Percentiles rank a stretch among this genome's conserved stretches.
Evolutionary conservation across 139 green algal species (phyloP).

Genomic region (Ettlia oleoabundans): DNA sequence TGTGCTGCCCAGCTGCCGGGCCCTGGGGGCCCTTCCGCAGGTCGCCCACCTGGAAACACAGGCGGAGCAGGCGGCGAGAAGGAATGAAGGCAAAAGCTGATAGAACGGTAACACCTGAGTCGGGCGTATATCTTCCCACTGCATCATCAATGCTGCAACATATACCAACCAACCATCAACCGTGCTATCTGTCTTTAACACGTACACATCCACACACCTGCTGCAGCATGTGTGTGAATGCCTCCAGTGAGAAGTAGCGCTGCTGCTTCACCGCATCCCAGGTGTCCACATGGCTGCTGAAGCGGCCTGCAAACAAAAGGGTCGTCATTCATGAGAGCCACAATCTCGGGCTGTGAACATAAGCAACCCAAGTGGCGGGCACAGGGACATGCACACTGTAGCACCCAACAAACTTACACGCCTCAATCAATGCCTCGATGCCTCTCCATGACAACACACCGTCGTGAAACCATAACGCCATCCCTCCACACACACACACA

Average conservation of each 20-base stretch:
- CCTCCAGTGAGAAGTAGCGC: constrained; percentile 53
- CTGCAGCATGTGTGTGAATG: constrained; percentile 34
- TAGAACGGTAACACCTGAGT: too few species aligned
- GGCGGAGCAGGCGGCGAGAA: neutral
- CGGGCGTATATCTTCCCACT: too few species aligned
- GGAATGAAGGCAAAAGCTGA: neutral
- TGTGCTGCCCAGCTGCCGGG: neutral
- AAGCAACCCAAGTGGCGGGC: too few species aligned
- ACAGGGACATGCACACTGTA: too few species aligned
- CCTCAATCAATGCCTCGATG: too few species aligned
- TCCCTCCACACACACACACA: neutral
- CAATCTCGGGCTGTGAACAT: too few species aligned
- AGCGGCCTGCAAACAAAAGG: constrained; percentile 15
- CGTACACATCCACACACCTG: constrained; percentile 1
- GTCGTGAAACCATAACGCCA: neutral
- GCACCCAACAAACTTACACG: too few species aligned
- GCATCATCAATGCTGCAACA: too few species aligned
- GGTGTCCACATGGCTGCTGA: constrained; percentile 58
- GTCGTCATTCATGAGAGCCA: too few species aligned
- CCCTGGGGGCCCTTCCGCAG: neutral
- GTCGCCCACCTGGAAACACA: neutral
- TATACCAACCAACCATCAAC: too few species aligned
- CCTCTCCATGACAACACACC: too few species aligned
- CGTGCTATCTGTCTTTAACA: too few species aligned
- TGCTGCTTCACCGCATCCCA: constrained; percentile 71